A percentile compares a stretch with the other conserved stretches of the same genome.
phyloP scores from a whole-genome alignment of 305 asterid species.

The Nicotiana rustica region DNA sequence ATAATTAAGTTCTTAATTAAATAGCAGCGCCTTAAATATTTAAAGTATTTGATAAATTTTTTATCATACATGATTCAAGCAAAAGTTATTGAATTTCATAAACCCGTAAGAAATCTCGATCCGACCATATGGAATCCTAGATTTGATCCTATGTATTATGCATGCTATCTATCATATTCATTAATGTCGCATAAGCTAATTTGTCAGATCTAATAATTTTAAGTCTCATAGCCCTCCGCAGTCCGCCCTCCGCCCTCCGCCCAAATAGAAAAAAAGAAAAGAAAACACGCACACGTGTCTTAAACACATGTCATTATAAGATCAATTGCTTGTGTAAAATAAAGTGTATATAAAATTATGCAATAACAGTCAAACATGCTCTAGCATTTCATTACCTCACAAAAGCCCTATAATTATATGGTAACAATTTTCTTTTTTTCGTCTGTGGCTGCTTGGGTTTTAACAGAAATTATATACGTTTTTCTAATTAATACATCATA shows the following conservation, averaged over 20 bases:
- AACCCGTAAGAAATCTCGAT: no score
- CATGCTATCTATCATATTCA: neutral
- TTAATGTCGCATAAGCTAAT: neutral
- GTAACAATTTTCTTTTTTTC: no score
- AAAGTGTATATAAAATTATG: neutral
- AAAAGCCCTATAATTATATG: neutral
- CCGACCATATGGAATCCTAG: neutral
- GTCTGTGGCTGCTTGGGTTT: neutral
- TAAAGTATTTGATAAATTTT: no score
- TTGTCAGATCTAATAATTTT: neutral
- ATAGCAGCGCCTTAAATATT: no score
- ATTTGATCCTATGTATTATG: neutral
- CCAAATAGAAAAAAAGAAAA: no score
- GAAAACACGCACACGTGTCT: no score
- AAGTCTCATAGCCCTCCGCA: neutral
- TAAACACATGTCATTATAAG: neutral
- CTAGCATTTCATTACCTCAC: slow-evolving; percentile 20
- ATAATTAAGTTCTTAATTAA: no score
- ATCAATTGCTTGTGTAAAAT: neutral
- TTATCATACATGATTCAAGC: no score
- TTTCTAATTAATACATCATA: neutral
- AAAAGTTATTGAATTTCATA: no score
- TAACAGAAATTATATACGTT: neutral
- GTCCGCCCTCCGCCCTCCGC: no score
- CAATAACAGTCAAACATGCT: neutral